A percentile compares a stretch with the other conserved stretches of the same genome.
Evolutionary conservation across 805 yeast species (phyloP).

Genomic region (Kodamaea laetipori): DNA sequence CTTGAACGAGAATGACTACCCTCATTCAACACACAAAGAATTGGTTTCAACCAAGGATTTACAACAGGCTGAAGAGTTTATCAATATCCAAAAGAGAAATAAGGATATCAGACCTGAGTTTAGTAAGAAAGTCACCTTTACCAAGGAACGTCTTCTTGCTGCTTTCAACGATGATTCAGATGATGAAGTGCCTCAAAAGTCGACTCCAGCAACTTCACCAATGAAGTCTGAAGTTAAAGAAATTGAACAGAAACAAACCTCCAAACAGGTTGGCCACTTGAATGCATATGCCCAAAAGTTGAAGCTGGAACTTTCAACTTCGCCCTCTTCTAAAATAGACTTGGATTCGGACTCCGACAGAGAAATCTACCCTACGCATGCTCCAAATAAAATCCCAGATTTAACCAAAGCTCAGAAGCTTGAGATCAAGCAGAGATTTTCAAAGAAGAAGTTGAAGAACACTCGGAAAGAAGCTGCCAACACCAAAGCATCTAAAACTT

Average conservation of each 20-base stretch:
- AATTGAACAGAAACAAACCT: not conserved
- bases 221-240: conserved; percentile 12
- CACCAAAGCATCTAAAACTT: conserved; percentile 21
- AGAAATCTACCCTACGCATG: conserved; percentile 13
- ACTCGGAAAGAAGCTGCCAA: conserved; percentile 5
- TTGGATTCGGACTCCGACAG: conserved; percentile 33
- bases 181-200: conserved; percentile 15
- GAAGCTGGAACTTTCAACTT: conserved; percentile 27
- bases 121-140: conserved; percentile 26
- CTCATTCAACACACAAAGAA: conserved; percentile 23
- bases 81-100: conserved; percentile 37
- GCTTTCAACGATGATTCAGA: conserved; percentile 31
- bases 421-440: conserved; percentile 34
- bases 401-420: conserved; percentile 36
- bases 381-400: conserved; percentile 23
- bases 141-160: conserved; percentile 33
- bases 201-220: conserved; percentile 40
- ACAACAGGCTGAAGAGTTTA: conserved; percentile 33
- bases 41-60: conserved; percentile 28
- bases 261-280: conserved; percentile 26
- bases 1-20: conserved; percentile 26
- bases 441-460: conserved; percentile 24
- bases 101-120: conserved; percentile 35
- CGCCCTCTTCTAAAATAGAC: conserved; percentile 24
- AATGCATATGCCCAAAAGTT: conserved; percentile 38